phyloP scores from a whole-genome alignment of 192 early-diverging fungal genomes.

The Allomyces macrogynus region DNA sequence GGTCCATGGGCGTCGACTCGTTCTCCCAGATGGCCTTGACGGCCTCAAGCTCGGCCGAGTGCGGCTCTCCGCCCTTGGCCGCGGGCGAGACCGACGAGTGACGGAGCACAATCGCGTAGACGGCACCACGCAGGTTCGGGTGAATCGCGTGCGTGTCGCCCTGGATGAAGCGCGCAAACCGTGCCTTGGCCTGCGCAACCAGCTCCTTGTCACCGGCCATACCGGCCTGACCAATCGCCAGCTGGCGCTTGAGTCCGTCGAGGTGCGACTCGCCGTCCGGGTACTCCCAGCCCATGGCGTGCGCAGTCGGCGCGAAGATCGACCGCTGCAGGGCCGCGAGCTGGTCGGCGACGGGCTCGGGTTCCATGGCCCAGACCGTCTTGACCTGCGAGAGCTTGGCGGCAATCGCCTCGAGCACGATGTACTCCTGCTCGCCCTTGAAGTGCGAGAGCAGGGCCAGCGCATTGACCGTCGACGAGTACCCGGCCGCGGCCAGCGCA shows the following conservation, averaged over 20 bases:
- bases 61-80: constrained; percentile 17
- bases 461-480: constrained; percentile 13
- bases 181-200: constrained; percentile 23
- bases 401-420: constrained; percentile 25
- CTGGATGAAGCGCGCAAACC: constrained; percentile 30
- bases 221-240: constrained; percentile 39
- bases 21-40: constrained; percentile 21
- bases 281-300: constrained; percentile 36
- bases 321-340: constrained; percentile 19
- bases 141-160: constrained; percentile 33
- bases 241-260: constrained; percentile 31
- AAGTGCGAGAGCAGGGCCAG: constrained; percentile 23
- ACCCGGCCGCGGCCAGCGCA: constrained; percentile 20
- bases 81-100: not conserved
- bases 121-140: constrained; percentile 32
- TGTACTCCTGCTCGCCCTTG: constrained; percentile 23
- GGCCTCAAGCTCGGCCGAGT: constrained; percentile 12
- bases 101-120: constrained; percentile 35
- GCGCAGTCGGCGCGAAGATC: constrained; percentile 36
- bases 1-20: constrained; percentile 25
- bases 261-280: constrained; percentile 32
- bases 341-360: constrained; percentile 18
- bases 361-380: constrained; percentile 24
- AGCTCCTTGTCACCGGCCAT: constrained; percentile 27
- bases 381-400: constrained; percentile 21